Evolutionary conservation across 257 asterid species (phyloP).

Genomic region (Galeopsis tetrahit): DNA sequence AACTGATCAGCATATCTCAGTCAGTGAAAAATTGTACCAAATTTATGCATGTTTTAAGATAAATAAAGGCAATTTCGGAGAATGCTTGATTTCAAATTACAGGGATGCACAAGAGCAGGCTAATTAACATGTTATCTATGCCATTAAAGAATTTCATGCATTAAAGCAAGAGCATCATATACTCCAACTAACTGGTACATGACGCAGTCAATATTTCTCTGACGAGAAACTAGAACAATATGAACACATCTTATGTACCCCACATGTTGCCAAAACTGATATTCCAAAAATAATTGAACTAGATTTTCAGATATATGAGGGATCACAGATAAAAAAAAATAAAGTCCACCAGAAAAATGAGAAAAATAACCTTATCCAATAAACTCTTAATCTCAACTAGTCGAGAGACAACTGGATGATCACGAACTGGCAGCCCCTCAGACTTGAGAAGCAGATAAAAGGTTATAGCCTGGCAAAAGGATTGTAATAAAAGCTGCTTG

Average conservation of each 20-base stretch:
- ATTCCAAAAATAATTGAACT: background rate
- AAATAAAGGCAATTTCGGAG: background rate
- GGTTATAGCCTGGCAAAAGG: conserved; percentile 91
- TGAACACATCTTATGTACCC: background rate
- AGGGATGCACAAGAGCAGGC: background rate
- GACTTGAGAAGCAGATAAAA: conserved; percentile 95
- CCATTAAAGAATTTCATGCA: conserved; percentile 3
- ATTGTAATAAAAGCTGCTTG: conserved; percentile 76
- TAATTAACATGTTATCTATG: too few species aligned
- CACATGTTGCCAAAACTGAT: conserved; percentile 2
- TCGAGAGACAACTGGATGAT: conserved; percentile 92
- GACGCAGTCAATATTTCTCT: background rate
- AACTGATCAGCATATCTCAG: conserved; percentile 6
- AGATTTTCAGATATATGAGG: conserved; percentile 3
- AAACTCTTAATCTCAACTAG: conserved; percentile 85
- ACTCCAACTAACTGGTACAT: conserved; percentile 8
- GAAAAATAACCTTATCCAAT: conserved; percentile 74
- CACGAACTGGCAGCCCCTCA: conserved; percentile 91
- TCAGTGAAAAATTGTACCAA: conserved; percentile 4
- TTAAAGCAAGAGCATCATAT: background rate
- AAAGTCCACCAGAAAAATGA: conserved; percentile 24
- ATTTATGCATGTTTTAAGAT: background rate
- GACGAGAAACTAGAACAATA: background rate
- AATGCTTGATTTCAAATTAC: background rate
- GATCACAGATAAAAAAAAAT: conserved; percentile 7